These are phyloP conservation scores for Pestalotiopsis sp. DNA, from an alignment of 2,329 filamentous ascomycete species.

Conservation along the genomic window DNA sequence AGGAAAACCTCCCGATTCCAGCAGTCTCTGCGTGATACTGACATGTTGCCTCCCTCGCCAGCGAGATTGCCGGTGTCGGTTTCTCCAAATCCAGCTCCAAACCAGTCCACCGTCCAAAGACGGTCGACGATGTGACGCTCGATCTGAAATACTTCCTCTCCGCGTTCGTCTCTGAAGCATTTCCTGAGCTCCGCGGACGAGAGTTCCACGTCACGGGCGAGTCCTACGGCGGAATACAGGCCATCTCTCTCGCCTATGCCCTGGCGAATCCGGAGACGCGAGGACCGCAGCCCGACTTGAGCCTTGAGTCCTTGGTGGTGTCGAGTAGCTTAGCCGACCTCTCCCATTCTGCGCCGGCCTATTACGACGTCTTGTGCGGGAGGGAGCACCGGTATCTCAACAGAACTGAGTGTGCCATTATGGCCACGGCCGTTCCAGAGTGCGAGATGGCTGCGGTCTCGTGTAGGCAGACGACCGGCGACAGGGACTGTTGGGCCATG, in stretches of 20 bases:
- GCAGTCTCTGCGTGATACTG: neutral
- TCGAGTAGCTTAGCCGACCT: neutral
- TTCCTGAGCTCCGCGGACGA: neutral
- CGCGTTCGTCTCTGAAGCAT: neutral
- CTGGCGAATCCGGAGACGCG: neutral
- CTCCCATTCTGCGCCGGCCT: neutral
- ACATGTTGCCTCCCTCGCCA: neutral
- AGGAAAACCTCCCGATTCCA: neutral
- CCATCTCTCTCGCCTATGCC: neutral
- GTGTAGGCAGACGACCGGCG: neutral
- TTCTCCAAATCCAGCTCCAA: neutral
- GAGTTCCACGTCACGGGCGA: neutral
- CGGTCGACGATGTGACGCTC: neutral
- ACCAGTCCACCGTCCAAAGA: neutral
- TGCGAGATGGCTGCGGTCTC: neutral
- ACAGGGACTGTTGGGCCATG: neutral
- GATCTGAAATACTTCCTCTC: neutral
- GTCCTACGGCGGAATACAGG: neutral
- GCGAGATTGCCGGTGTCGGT: neutral
- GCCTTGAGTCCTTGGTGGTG: neutral
- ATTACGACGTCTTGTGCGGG: neutral
- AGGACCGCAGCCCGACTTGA: neutral
- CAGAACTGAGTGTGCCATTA: neutral
- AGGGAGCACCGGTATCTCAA: neutral
- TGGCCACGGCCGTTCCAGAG: neutral